These are phyloP conservation scores for Dianthus caryophyllus DNA, from an alignment of 148 eudicot genomes.

Conservation along the genomic window DNA sequence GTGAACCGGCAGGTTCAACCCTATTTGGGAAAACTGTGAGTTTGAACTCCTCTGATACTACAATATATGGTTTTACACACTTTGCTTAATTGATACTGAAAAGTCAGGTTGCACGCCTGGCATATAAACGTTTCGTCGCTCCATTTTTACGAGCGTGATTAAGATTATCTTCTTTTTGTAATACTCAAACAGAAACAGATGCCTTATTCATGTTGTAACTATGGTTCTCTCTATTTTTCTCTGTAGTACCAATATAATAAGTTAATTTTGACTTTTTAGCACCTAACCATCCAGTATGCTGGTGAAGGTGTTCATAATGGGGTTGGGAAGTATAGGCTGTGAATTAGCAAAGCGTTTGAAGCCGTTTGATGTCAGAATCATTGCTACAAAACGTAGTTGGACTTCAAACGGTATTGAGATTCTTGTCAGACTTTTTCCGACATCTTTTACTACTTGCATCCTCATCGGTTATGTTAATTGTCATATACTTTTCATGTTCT, in stretches of 20 bases:
- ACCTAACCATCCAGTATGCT: neutral
- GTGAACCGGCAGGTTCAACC: conserved; percentile 76
- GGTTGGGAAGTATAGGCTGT: conserved; percentile 77
- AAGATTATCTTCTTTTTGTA: neutral
- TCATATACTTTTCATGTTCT: conserved; percentile 25
- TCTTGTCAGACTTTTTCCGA: conserved; percentile 2
- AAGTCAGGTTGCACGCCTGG: too few relatives aligned
- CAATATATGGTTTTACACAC: neutral
- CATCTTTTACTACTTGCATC: neutral
- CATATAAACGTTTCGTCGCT: neutral
- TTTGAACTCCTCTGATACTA: conserved; percentile 1
- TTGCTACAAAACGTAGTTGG: conserved; percentile 96
- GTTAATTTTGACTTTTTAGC: neutral
- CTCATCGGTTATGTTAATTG: neutral
- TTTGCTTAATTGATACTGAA: too few relatives aligned
- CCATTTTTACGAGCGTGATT: neutral
- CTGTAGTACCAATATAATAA: neutral
- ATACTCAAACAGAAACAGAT: neutral
- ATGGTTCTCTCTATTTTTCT: neutral
- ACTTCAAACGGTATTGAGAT: conserved; percentile 33
- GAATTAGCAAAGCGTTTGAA: conserved; percentile 86
- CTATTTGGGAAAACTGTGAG: conserved; percentile 88
- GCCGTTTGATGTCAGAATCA: conserved; percentile 81
- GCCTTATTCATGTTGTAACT: neutral
- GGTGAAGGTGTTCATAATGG: conserved; percentile 80